Conservation (phyloP, 495 filamentous ascomycete species). For the Lasiosphaeria miniovina region DNA sequence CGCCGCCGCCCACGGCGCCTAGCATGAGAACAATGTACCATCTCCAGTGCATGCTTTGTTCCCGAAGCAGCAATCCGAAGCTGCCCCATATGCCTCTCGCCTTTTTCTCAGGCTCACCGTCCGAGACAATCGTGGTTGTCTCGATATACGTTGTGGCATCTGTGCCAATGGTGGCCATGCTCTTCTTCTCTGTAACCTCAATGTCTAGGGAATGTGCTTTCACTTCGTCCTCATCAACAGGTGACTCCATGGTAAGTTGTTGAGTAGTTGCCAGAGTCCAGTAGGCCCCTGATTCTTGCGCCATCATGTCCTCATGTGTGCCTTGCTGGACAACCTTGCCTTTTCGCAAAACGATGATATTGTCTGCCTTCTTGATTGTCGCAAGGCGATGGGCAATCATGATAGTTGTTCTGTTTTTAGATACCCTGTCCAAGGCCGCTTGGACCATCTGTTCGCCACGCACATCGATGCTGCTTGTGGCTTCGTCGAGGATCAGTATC, state of each 20-base stretch:
- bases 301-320: conserved; percentile 64
- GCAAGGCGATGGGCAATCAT: conserved; percentile 61
- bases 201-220: conserved; percentile 8
- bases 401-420: conserved; percentile 55
- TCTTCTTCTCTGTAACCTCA: conserved; percentile 38
- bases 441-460: conserved; percentile 58
- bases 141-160: conserved; percentile 18
- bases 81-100: conserved; percentile 41
- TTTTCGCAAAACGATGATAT: conserved; percentile 57
- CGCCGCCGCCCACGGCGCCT: conserved; percentile 50
- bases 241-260: conserved; percentile 35
- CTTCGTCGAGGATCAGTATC: conserved; percentile 83
- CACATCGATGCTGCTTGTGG: conserved; percentile 64
- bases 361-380: conserved; percentile 62
- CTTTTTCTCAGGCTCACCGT: conserved; percentile 21
- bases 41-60: conserved; percentile 46
- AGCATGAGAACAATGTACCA: conserved; percentile 47
- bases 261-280: conserved; percentile 52
- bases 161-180: conserved; percentile 37
- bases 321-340: conserved; percentile 67
- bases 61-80: conserved; percentile 43
- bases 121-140: conserved; percentile 9
- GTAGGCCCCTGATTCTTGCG: conserved; percentile 54
- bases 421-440: conserved; percentile 52
- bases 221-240: conserved; percentile 17